Evolutionary conservation across 805 yeast genomes (phyloP).

Genomic region (Torulaspora microellipsoides): DNA sequence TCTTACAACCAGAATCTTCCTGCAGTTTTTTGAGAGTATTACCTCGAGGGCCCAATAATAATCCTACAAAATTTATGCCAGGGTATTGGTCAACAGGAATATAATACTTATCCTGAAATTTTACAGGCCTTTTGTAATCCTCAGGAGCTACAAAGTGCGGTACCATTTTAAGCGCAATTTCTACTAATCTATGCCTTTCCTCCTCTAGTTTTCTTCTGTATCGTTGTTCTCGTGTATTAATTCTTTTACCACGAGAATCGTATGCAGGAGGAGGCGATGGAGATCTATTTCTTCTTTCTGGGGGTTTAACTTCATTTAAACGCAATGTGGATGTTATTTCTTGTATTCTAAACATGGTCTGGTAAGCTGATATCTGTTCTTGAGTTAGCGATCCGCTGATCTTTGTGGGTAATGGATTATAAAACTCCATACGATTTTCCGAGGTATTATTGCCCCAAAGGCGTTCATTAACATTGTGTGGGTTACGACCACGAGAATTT

Average conservation of each 20-base stretch:
- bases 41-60: constrained; percentile 92
- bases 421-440: neutral
- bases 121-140: constrained; percentile 67
- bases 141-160: constrained; percentile 78
- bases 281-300: constrained; percentile 48
- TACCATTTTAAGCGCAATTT: constrained; percentile 61
- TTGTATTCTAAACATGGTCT: constrained; percentile 65
- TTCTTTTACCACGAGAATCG: constrained; percentile 76
- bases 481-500: constrained; percentile 1
- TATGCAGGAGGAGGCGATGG: constrained; percentile 93
- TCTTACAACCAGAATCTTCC: constrained; percentile 78
- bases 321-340: constrained; percentile 65
- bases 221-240: constrained; percentile 75
- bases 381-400: constrained; percentile 50
- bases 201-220: constrained; percentile 58
- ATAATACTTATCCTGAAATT: constrained; percentile 73
- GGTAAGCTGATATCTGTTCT: constrained; percentile 78
- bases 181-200: constrained; percentile 78
- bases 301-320: constrained; percentile 49
- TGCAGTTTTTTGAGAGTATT: constrained; percentile 78
- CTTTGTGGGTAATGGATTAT: constrained; percentile 36
- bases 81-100: constrained; percentile 86
- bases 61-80: constrained; percentile 87
- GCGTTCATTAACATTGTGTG: constrained; percentile 1
- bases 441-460: constrained; percentile 8